phyloP scores from a whole-genome alignment of 1,284 basidiomycete genomes.

The Puccinia novopanici region DNA sequence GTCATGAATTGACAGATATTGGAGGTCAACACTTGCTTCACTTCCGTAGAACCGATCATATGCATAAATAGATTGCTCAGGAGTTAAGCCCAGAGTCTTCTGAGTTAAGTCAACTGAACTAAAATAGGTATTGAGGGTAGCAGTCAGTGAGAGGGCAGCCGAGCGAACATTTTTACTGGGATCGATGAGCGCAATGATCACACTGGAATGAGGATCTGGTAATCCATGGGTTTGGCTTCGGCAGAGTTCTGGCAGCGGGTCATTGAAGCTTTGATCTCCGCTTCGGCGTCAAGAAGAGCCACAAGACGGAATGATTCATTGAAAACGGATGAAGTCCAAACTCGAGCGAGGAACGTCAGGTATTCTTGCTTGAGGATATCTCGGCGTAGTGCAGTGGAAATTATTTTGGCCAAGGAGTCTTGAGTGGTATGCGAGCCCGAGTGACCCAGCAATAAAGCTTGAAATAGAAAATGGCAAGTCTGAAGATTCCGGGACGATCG shows the following conservation, averaged over 20 bases:
- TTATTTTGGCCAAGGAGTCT: slow-evolving; percentile 29
- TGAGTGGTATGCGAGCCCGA: neutral
- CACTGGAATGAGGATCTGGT: slow-evolving; percentile 43
- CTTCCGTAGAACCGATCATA: slow-evolving; percentile 48
- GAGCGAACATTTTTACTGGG: slow-evolving; percentile 37
- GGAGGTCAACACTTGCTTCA: slow-evolving; percentile 31
- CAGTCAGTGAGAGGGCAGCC: slow-evolving; percentile 27
- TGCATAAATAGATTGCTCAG: slow-evolving; percentile 43
- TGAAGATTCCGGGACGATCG: slow-evolving; percentile 10
- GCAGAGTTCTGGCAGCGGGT: neutral
- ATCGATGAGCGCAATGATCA: slow-evolving; percentile 45
- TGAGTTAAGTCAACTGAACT: slow-evolving; percentile 1
- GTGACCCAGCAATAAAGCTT: slow-evolving; percentile 37
- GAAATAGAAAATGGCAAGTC: slow-evolving; percentile 38
- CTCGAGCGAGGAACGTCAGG: slow-evolving; percentile 39
- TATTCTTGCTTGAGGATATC: slow-evolving; percentile 32
- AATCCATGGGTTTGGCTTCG: neutral
- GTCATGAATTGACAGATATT: slow-evolving; percentile 40
- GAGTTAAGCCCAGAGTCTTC: neutral
- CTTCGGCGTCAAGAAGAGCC: slow-evolving; percentile 44
- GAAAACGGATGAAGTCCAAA: slow-evolving; percentile 46
- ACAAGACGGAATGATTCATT: slow-evolving; percentile 23
- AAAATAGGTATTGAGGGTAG: slow-evolving; percentile 13
- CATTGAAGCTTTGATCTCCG: slow-evolving; percentile 23
- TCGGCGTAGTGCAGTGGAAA: slow-evolving; percentile 9